These are phyloP conservation scores for Cryphonectria japonica DNA, from an alignment of 2,329 filamentous ascomycete species.

Conservation along the genomic window DNA sequence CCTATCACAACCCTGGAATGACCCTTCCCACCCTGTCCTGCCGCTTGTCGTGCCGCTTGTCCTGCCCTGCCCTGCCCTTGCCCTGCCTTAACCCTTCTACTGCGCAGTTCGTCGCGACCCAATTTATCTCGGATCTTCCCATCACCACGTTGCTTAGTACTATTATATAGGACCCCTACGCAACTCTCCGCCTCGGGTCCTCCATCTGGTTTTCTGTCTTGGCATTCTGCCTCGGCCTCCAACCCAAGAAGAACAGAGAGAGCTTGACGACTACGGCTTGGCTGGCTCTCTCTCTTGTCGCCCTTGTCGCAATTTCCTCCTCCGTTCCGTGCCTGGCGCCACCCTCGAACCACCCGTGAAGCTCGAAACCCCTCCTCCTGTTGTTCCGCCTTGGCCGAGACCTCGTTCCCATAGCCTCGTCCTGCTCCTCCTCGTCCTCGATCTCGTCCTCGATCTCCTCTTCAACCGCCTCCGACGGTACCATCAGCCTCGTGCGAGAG, in stretches of 20 bases:
- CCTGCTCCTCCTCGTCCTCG: neutral
- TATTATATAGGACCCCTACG: conserved; percentile 10
- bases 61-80: neutral
- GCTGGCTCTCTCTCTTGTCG: neutral
- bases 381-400: neutral
- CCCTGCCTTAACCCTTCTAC: neutral
- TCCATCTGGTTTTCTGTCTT: conserved; percentile 1
- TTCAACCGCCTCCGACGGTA: neutral
- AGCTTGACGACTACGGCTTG: neutral
- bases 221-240: conserved; percentile 3
- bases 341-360: neutral
- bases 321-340: neutral
- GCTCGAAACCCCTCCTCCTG: neutral
- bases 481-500: neutral
- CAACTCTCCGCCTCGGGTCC: neutral
- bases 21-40: neutral
- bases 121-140: conserved; percentile 6
- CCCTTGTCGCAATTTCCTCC: neutral
- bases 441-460: neutral
- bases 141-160: conserved; percentile 2
- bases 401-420: neutral
- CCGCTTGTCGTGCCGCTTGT: neutral
- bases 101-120: neutral
- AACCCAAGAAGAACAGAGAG: neutral
- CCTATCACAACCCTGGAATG: conserved; percentile 2